Base-by-base conservation (phyloP, 352 stramenopile species). In the Phytophthora citricola region DNA sequence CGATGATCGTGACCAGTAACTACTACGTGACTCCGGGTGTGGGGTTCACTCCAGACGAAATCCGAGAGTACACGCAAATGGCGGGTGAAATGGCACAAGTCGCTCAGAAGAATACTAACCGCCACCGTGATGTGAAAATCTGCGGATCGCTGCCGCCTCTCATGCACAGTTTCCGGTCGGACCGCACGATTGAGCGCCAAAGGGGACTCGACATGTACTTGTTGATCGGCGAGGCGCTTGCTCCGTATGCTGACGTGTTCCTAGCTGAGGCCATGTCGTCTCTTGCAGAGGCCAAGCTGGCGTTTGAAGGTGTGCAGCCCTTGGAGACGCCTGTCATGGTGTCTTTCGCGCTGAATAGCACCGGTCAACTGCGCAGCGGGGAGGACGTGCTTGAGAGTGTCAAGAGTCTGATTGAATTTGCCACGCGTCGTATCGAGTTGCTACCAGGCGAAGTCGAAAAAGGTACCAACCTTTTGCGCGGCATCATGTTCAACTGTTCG, bases 401-500 rank as follows among this genome's bases (percentile, higher is more conserved):
- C 38, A 50, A 61, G 38, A 65, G 71, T 55, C 48, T 90, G 34
- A 34, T 87, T 20, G 71, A 78, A n/a, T 88, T 87, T 47, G 72
- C 64, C 40, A 55, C 52, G n/a, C 48, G 40, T 34, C 27, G 39
- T 17, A 56, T 41, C 17, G 51, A 76, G 43, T 5, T 63, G 6
- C n/a, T 40, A n/a, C 64, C 64, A 7, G 58, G 54, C 5, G 70
- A 75, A 8, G 39, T 22, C 24, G 40, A 73, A 26, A 38, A n/a
- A n/a, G n/a, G n/a, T 9, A 56, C 15, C 58, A 86, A 55, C 41
- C 58, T 62, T 62, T 67, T 97, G 3, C 66, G 76, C 24, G 91
- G 63, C 40, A 76, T 98, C 32, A 62, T 98, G 12, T 98, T 98
- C 63, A 98, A 98, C 69, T 98, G 91, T 63, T 93, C 78, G 54